A percentile compares a stretch with the other conserved stretches of the same genome.
These are phyloP conservation scores for Komagataella pseudopastoris DNA, from an alignment of 805 yeast species.

Conservation along the genomic window DNA sequence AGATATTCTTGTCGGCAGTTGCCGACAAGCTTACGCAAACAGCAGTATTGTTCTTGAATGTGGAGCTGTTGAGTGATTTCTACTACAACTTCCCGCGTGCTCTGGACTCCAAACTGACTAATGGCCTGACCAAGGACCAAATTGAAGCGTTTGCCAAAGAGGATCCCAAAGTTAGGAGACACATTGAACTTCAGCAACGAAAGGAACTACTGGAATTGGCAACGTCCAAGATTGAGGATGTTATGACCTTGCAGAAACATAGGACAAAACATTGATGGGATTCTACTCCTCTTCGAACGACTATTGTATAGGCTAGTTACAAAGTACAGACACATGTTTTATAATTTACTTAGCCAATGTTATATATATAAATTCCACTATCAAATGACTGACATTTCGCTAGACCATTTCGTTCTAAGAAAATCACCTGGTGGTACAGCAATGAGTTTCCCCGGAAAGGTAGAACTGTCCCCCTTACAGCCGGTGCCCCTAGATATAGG, in stretches of 20 bases:
- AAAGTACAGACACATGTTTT: neutral
- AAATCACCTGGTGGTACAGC: neutral
- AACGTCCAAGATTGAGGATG: slow-evolving; percentile 69
- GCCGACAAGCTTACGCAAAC: slow-evolving; percentile 87
- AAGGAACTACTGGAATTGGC: slow-evolving; percentile 83
- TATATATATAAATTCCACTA: neutral
- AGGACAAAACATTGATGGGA: neutral
- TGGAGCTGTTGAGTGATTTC: slow-evolving; percentile 86
- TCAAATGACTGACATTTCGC: neutral
- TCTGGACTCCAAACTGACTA: slow-evolving; percentile 58
- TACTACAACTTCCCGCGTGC: slow-evolving; percentile 95
- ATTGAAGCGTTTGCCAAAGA: slow-evolving; percentile 86
- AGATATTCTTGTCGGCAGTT: slow-evolving; percentile 82
- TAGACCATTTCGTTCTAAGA: neutral
- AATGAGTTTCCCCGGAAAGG: neutral
- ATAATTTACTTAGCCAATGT: neutral
- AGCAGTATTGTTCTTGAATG: slow-evolving; percentile 84
- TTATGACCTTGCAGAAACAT: slow-evolving; percentile 47
- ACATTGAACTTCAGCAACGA: slow-evolving; percentile 86
- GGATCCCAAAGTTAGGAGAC: slow-evolving; percentile 82
- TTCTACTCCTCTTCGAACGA: neutral
- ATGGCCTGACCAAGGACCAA: slow-evolving; percentile 51
- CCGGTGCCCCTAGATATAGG: neutral
- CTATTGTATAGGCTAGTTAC: neutral
- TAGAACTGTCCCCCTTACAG: neutral